phyloP scores from a whole-genome alignment of 1,284 basidiomycete genomes.

The Irpex sp. region DNA sequence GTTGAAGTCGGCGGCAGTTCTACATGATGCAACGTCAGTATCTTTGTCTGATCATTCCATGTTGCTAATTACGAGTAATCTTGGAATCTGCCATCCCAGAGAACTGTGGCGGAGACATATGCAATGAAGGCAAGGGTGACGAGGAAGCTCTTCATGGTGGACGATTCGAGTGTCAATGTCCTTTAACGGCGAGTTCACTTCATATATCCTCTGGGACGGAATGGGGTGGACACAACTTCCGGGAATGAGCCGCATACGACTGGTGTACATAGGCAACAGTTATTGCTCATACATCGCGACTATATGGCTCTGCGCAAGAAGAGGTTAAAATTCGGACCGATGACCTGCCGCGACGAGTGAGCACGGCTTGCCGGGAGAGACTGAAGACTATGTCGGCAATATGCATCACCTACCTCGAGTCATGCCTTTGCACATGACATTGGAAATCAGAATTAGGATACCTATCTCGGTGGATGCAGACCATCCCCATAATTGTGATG shows the following conservation, averaged over 20 bases:
- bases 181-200: not conserved
- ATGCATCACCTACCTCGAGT: too few species aligned
- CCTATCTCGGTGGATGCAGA: too few species aligned
- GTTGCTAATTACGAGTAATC: slow-evolving; percentile 18
- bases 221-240: not conserved
- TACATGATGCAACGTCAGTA: slow-evolving; percentile 2
- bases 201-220: not conserved
- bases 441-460: too few species aligned
- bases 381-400: too few species aligned
- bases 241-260: slow-evolving; percentile 5
- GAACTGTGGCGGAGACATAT: slow-evolving; percentile 16
- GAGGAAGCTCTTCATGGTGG: slow-evolving; percentile 12
- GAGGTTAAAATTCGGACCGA: slow-evolving; percentile 17
- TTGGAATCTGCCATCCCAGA: slow-evolving; percentile 24
- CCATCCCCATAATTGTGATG: too few species aligned
- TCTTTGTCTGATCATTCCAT: not conserved
- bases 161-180: too few species aligned
- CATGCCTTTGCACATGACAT: too few species aligned
- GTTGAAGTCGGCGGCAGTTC: slow-evolving; percentile 40
- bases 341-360: slow-evolving; percentile 2
- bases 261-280: not conserved
- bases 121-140: slow-evolving; percentile 10
- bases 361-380: too few species aligned
- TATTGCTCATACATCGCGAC: not conserved
- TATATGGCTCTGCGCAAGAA: not conserved